These are phyloP conservation scores for carrot (Daucus carota) DNA, from an alignment of 129 eudicot genomes.

Conservation along the genomic window DH1_v3.0 NC_030387.2:3192001-3192500, in stretches of 20 bases:
- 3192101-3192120: too few relatives aligned
- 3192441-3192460: slow-evolving; percentile 30
- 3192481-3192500: slow-evolving; percentile 76
- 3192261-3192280: not conserved
- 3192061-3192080: too few relatives aligned
- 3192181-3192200: too few relatives aligned
- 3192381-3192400: slow-evolving; percentile 20
- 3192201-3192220: not conserved
- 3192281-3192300: not conserved
- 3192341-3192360: not conserved
- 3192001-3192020: too few relatives aligned
- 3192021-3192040: too few relatives aligned
- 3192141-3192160: too few relatives aligned
- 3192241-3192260: not conserved
- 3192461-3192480: not conserved
- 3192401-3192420: slow-evolving; percentile 22
- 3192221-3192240: not conserved
- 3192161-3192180: too few relatives aligned
- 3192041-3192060: too few relatives aligned
- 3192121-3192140: too few relatives aligned
- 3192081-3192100: too few relatives aligned
- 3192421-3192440: slow-evolving; percentile 7
- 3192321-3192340: not conserved
- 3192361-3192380: slow-evolving; percentile 30
- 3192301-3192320: not conserved